Conservation (phyloP, 2,329 filamentous ascomycete species). For the Parasarocladium wereldwijsianum region DNA sequence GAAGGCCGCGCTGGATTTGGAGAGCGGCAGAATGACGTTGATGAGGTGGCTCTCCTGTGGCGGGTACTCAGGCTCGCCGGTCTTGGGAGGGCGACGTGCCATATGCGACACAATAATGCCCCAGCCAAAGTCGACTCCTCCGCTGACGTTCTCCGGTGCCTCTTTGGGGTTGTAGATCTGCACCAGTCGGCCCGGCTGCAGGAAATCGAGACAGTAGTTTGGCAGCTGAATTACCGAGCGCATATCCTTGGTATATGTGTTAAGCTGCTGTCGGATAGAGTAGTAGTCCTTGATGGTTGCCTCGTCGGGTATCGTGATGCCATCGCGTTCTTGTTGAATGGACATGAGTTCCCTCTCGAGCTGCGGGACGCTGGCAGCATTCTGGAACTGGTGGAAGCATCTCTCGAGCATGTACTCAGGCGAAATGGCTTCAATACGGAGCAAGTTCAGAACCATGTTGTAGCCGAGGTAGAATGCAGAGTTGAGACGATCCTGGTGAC, state of each 20-base stretch:
- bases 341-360: slow-evolving; percentile 73
- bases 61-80: slow-evolving; percentile 50
- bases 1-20: slow-evolving; percentile 33
- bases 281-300: slow-evolving; percentile 87
- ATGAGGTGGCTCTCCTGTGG: slow-evolving; percentile 70
- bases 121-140: slow-evolving; percentile 72
- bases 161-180: slow-evolving; percentile 59
- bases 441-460: slow-evolving; percentile 36
- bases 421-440: slow-evolving; percentile 97
- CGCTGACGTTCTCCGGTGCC: slow-evolving; percentile 24
- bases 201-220: slow-evolving; percentile 67
- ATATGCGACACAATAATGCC: slow-evolving; percentile 70
- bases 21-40: slow-evolving; percentile 60
- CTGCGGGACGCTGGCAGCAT: slow-evolving; percentile 69
- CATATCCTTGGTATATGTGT: slow-evolving; percentile 77
- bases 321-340: slow-evolving; percentile 60
- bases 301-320: slow-evolving; percentile 72
- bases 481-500: slow-evolving; percentile 92
- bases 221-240: slow-evolving; percentile 84
- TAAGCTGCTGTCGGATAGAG: slow-evolving; percentile 71
- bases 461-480: slow-evolving; percentile 84
- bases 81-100: slow-evolving; percentile 49
- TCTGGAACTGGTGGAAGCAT: slow-evolving; percentile 98
- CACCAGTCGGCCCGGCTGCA: slow-evolving; percentile 78
- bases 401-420: slow-evolving; percentile 98